These are phyloP conservation scores for Backusella tarrabulga DNA, from an alignment of 192 early-diverging fungal species.

Conservation along the genomic window DNA sequence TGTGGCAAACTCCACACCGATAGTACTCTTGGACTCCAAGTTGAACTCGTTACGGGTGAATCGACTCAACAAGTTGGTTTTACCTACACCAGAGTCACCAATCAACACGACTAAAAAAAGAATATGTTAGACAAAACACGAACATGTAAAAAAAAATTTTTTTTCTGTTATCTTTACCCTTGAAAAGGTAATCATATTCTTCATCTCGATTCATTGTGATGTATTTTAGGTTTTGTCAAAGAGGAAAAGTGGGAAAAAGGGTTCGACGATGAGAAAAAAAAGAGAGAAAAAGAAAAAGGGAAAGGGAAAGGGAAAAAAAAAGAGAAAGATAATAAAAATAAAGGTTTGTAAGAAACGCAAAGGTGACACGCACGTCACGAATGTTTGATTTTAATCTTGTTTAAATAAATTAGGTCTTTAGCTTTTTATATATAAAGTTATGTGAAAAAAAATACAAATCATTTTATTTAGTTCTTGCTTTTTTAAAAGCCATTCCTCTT, in stretches of 20 bases:
- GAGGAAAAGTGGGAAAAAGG: neutral
- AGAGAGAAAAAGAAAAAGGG: neutral
- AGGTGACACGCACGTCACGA: neutral
- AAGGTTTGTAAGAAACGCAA: neutral
- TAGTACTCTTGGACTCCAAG: conserved; percentile 97
- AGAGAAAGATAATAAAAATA: neutral
- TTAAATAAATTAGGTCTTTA: neutral
- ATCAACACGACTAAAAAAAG: conserved; percentile 74
- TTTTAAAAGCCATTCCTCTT: no score
- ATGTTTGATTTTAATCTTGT: conserved; percentile 9
- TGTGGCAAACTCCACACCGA: conserved; percentile 98
- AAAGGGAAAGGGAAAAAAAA: neutral
- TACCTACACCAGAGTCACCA: conserved; percentile 96
- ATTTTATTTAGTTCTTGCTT: no score
- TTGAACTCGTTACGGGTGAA: conserved; percentile 99
- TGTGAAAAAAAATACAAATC: neutral
- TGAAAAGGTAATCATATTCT: conserved; percentile 20
- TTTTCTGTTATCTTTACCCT: neutral
- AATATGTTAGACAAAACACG: neutral
- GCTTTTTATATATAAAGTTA: neutral
- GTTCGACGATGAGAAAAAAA: neutral
- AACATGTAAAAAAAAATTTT: neutral
- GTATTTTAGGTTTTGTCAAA: neutral
- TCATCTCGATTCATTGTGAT: conserved; percentile 14
- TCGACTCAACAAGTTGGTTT: conserved; percentile 94